Percentiles rank a stretch among this genome's conserved stretches.
Evolutionary conservation across 2,329 filamentous ascomycete species (phyloP).

Genomic region (Penicillium glabrum): DNA sequence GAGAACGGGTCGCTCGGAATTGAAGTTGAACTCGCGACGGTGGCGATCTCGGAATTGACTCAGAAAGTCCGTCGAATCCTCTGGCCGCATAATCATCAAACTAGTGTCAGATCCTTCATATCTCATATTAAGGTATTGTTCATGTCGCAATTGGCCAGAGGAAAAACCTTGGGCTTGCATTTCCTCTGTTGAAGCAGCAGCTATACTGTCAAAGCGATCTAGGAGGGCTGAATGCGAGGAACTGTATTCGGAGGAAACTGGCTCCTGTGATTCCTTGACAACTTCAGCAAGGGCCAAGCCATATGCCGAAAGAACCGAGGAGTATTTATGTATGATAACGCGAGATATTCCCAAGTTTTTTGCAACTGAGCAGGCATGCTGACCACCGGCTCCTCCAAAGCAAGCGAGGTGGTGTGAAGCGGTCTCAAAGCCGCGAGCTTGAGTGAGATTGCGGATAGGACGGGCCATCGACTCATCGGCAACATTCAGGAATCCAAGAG

Average conservation of each 20-base stretch:
- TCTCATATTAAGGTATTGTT: conserved; percentile 49
- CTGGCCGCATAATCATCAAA: conserved; percentile 57
- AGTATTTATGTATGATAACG: conserved; percentile 85
- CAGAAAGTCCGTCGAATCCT: conserved; percentile 79
- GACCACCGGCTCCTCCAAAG: conserved; percentile 88
- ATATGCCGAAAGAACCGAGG: conserved; percentile 87
- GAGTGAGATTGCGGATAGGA: conserved; percentile 85
- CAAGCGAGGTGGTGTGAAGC: conserved; percentile 87
- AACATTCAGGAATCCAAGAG: conserved; percentile 43
- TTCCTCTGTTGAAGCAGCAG: conserved; percentile 55
- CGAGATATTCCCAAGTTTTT: conserved; percentile 80
- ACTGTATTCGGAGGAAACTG: conserved; percentile 56
- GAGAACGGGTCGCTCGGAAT: conserved; percentile 78
- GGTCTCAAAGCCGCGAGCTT: conserved; percentile 89
- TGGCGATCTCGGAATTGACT: conserved; percentile 83
- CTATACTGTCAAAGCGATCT: conserved; percentile 73
- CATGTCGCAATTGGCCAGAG: conserved; percentile 39
- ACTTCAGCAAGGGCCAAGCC: conserved; percentile 92
- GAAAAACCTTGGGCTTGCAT: conserved; percentile 47
- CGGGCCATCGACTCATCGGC: conserved; percentile 52
- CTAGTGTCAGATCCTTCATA: conserved; percentile 54
- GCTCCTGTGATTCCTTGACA: conserved; percentile 77
- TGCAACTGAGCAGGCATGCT: conserved; percentile 89
- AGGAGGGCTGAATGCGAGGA: conserved; percentile 50
- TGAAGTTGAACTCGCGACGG: conserved; percentile 89